phyloP scores from a whole-genome alignment of 2,329 filamentous ascomycete species.

The Davidsoniella neocaledoniae region DNA sequence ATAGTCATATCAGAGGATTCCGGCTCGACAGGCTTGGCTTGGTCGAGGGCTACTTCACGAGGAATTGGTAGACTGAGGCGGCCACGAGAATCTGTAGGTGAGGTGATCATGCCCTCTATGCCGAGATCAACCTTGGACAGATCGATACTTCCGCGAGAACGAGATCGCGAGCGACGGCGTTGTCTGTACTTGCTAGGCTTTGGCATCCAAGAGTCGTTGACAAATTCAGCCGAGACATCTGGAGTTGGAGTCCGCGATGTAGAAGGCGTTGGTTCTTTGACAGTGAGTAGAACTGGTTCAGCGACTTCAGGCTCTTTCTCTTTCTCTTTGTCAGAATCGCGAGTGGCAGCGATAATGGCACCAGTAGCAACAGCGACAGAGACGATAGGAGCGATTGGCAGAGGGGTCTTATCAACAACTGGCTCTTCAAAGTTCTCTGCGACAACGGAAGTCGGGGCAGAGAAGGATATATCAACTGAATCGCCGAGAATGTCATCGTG shows the following conservation, averaged over 20 bases:
- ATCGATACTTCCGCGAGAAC: constrained; percentile 5
- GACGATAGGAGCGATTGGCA: not conserved
- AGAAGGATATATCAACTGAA: constrained; percentile 7
- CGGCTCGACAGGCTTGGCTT: not conserved
- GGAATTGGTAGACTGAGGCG: constrained; percentile 2
- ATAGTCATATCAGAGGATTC: not conserved
- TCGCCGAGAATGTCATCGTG: constrained; percentile 5
- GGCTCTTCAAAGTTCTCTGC: constrained; percentile 4
- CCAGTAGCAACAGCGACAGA: not conserved
- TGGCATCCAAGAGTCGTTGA: constrained; percentile 10
- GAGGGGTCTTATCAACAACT: not conserved
- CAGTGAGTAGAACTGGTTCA: constrained; percentile 3
- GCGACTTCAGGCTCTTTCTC: not conserved
- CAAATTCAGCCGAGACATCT: constrained; percentile 3
- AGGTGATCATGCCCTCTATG: constrained; percentile 2
- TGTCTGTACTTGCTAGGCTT: constrained; percentile 5
- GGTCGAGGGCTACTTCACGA: not conserved
- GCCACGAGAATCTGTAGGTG: constrained; percentile 6
- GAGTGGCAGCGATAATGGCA: not conserved
- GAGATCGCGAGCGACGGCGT: constrained; percentile 2
- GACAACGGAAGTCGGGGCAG: constrained; percentile 12
- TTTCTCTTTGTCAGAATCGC: not conserved
- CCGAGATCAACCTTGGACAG: not conserved
- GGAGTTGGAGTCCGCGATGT: constrained; percentile 10
- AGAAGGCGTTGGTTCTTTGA: constrained; percentile 11